Conservation (phyloP, 140 eudicot genomes). For the Stevia rebaudiana region DNA sequence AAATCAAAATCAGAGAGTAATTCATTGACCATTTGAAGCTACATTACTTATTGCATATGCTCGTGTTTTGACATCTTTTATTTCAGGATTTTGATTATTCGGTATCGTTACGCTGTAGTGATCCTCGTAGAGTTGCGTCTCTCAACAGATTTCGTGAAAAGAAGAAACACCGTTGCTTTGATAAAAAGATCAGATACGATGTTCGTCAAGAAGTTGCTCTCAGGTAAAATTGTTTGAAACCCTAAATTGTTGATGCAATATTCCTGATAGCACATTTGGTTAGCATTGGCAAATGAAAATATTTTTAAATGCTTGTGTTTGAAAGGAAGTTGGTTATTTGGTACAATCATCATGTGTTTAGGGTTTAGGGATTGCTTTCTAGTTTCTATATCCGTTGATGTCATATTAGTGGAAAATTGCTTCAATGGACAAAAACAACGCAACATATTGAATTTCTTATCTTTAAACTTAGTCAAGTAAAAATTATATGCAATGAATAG, state of each 20-base stretch:
- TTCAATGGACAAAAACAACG: neutral
- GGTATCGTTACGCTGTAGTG: conserved; percentile 18
- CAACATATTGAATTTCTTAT: neutral
- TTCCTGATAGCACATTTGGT: neutral
- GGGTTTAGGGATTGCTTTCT: neutral
- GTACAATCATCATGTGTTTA: neutral
- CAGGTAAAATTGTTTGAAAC: conserved; percentile 32
- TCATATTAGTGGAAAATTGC: neutral
- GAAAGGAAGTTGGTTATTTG: neutral
- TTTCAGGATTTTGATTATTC: conserved; percentile 35
- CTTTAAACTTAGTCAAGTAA: neutral
- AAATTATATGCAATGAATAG: neutral
- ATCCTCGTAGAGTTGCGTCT: conserved; percentile 56
- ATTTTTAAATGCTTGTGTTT: neutral
- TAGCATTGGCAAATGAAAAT: neutral
- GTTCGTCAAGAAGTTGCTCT: conserved; percentile 64
- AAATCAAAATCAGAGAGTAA: conserved; percentile 39
- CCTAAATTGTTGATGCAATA: neutral
- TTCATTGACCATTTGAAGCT: neutral
- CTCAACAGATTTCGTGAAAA: conserved; percentile 49
- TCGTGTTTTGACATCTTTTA: conserved; percentile 5
- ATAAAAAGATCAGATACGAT: conserved; percentile 57
- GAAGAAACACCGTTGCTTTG: conserved; percentile 55
- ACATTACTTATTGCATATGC: neutral
- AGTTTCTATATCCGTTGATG: neutral